Conservation (phyloP, 2,329 filamentous ascomycete genomes). For the Amauroascus niger region DNA sequence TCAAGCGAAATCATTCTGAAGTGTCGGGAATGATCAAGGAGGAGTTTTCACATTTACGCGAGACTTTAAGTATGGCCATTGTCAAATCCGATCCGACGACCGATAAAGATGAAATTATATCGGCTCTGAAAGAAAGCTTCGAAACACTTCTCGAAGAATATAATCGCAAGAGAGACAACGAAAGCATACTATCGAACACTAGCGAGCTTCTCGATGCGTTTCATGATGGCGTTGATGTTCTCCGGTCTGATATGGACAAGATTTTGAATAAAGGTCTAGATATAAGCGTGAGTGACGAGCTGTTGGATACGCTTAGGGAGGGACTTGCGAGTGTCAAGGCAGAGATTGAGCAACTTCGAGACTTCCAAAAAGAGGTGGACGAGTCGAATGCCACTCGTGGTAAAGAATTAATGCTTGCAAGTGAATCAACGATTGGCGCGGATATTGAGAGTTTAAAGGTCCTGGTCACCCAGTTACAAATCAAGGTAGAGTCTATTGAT, state of each 20-base stretch:
- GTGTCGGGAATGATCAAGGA: slow-evolving; percentile 44
- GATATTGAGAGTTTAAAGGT: slow-evolving; percentile 81
- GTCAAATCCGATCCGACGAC: slow-evolving; percentile 37
- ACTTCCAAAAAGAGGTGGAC: slow-evolving; percentile 40
- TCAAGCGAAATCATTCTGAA: slow-evolving; percentile 38
- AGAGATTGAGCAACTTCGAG: slow-evolving; percentile 71
- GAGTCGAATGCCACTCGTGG: slow-evolving; percentile 44
- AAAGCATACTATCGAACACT: slow-evolving; percentile 46
- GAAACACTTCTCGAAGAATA: slow-evolving; percentile 43
- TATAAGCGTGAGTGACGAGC: slow-evolving; percentile 77
- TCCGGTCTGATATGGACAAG: slow-evolving; percentile 65
- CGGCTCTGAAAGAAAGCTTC: slow-evolving; percentile 36
- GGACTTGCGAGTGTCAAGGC: slow-evolving; percentile 64
- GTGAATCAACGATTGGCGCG: slow-evolving; percentile 46
- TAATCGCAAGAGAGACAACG: slow-evolving; percentile 43
- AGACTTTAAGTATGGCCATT: slow-evolving; percentile 46
- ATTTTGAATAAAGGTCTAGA: slow-evolving; percentile 70
- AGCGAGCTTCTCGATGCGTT: slow-evolving; percentile 52
- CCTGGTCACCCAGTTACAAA: slow-evolving; percentile 69
- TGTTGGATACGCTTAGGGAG: slow-evolving; percentile 76
- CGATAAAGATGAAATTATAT: slow-evolving; percentile 58
- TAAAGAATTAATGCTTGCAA: slow-evolving; percentile 49
- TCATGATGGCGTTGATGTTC: slow-evolving; percentile 60
- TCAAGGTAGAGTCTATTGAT: slow-evolving; percentile 74
- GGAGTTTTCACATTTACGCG: slow-evolving; percentile 53